Base-by-base conservation (phyloP, 176 grass and related monocot species). In the Panicum miliaceum region DNA sequence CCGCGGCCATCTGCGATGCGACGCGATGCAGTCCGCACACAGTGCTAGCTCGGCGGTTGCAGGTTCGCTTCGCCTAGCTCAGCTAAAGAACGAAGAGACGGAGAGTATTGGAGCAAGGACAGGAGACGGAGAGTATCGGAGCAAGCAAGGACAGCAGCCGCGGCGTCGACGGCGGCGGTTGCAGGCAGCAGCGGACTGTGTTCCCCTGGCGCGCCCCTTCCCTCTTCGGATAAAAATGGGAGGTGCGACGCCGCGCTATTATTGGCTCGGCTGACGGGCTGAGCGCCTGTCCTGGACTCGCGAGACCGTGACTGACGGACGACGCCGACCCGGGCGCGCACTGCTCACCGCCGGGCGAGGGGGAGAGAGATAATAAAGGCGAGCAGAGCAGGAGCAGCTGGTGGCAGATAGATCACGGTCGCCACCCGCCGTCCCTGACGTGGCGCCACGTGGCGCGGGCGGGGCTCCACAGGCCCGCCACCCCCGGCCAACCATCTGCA, bases 341-440 rank as follows among this genome's bases (percentile, higher is more conserved):
- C 40, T 47, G 68, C 68, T 23, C 68, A 72, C 42, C 69, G 23
- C 2, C n/a, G 10, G n/a, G 66, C 66, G 20, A 69, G 40, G 41
- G n/a, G 9, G 45, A 13, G 52, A 14, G 50, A 6, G 52, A 37
- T 81, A 68, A 26, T 54, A 68, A 54, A 34, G 61, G 38, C 6
- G 12, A 10, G 8, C 6, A 3, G 15, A 13, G 47, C 47, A 0
- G 1, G 29, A 3, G 25, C 3, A 10, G 47, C 19, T 41, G 51
- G 43, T 38, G 64, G 78, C 42, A 18, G 63, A 66, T 56, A 18
- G 63, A 66, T 37, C 78, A 52, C 37, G 70, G 61, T 63, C 29
- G 20, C 45, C 25, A 11, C 23, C 70, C 45, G 14, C 70, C 61
- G 53, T 40, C 8, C 23, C 8, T 2, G 57, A 25, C 58, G 27